Evolutionary conservation across 164 flowering plant species (phyloP).

Genomic region (Piper betle): DNA sequence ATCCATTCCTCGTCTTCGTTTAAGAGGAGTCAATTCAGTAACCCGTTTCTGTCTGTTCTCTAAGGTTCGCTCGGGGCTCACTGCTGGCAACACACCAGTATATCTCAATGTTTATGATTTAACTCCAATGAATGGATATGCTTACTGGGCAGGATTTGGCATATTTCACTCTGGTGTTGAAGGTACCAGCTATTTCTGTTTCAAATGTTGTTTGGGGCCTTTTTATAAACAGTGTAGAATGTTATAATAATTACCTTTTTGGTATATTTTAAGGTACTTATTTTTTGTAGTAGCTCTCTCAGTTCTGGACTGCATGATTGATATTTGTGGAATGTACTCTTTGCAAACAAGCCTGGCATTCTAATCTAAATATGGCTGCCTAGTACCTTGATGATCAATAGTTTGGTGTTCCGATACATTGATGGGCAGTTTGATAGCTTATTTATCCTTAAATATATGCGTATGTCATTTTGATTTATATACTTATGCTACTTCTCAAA

Average conservation of each 20-base stretch:
- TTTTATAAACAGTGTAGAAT: neutral
- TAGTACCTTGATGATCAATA: no score
- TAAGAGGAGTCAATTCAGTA: constrained; percentile 44
- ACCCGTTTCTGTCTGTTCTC: constrained; percentile 65
- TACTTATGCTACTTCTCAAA: no score
- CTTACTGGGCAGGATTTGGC: constrained; percentile 94
- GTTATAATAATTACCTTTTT: no score
- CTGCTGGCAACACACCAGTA: constrained; percentile 63
- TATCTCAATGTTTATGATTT: constrained; percentile 94
- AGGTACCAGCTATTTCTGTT: constrained; percentile 40
- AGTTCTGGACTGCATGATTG: neutral
- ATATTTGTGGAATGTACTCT: no score
- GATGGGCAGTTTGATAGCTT: no score
- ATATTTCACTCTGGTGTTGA: constrained; percentile 96
- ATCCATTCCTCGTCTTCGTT: constrained; percentile 36
- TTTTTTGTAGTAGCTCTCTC: neutral
- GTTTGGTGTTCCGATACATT: no score
- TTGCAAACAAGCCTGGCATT: no score
- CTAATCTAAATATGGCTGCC: no score
- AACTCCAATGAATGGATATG: constrained; percentile 88
- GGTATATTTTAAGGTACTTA: no score
- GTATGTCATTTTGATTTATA: no score
- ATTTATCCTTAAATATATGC: no score
- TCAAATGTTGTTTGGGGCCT: neutral
- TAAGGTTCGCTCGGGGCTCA: constrained; percentile 44